Conservation (phyloP, 129 eudicot species). For the Centaurea solstitialis region DNA sequence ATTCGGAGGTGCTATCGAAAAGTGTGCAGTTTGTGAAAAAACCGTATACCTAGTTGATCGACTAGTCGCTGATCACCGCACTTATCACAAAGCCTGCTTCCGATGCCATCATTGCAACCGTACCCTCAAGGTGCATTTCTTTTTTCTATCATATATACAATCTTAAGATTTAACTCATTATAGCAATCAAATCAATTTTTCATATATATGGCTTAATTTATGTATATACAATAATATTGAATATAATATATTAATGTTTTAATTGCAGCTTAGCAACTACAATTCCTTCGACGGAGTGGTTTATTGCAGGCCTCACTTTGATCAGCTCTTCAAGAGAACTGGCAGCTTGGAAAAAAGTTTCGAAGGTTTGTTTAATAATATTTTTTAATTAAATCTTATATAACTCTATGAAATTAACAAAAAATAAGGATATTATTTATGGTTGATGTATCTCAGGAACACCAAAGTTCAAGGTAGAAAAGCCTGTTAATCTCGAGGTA, state of each 20-base stretch:
- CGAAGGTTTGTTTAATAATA: conserved; percentile 60
- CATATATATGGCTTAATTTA: too few species aligned
- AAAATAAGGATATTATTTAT: not conserved
- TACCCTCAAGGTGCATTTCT: conserved; percentile 72
- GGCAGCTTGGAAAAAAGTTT: conserved; percentile 97
- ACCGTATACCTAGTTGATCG: conserved; percentile 90
- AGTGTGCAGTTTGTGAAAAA: conserved; percentile 79
- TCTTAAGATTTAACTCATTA: not conserved
- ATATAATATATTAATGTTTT: not conserved
- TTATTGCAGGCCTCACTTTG: conserved; percentile 92
- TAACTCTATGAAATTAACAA: not conserved
- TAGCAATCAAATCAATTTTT: not conserved
- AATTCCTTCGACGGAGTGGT: conserved; percentile 88
- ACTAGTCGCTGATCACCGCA: conserved; percentile 66
- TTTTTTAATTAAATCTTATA: not conserved
- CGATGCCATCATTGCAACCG: conserved; percentile 93
- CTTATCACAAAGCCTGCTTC: conserved; percentile 89
- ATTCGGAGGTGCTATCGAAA: conserved; percentile 71
- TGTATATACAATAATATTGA: not conserved
- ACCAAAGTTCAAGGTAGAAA: conserved; percentile 55
- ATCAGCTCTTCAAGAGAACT: conserved; percentile 90
- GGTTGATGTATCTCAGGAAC: conserved; percentile 42
- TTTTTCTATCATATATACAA: not conserved
- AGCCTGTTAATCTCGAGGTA: conserved; percentile 47
- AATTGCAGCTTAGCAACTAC: conserved; percentile 83